Percentiles rank a stretch among this genome's conserved stretches.
These are phyloP conservation scores for Fusarium tjaetaba DNA, from an alignment of 2,329 filamentous ascomycete genomes.

Conservation along the genomic window DNA sequence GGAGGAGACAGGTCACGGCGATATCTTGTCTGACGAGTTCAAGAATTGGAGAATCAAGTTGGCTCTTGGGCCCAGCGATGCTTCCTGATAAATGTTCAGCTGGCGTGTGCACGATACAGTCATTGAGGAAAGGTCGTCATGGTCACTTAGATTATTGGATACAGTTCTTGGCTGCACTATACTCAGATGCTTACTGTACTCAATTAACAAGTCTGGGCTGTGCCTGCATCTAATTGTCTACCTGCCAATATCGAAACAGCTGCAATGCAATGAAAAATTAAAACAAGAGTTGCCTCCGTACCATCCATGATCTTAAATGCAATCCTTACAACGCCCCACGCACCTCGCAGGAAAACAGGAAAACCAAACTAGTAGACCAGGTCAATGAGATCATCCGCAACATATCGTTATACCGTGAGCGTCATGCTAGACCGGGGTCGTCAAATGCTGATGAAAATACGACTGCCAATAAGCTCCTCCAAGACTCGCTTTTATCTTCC, in stretches of 20 bases:
- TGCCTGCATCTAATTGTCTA: slow-evolving; percentile 31
- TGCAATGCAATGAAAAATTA: slow-evolving; percentile 5
- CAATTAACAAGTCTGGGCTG: slow-evolving; percentile 9
- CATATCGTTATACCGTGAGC: slow-evolving; percentile 37
- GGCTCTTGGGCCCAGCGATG: slow-evolving; percentile 47
- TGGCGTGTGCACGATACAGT: not conserved
- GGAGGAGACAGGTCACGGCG: slow-evolving; percentile 76
- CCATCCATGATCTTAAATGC: slow-evolving; percentile 17
- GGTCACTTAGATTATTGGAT: not conserved
- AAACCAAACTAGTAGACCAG: slow-evolving; percentile 16
- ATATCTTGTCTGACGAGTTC: slow-evolving; percentile 81
- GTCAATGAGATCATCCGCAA: slow-evolving; percentile 24
- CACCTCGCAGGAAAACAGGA: slow-evolving; percentile 17
- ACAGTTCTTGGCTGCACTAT: not conserved
- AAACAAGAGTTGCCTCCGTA: slow-evolving; percentile 25
- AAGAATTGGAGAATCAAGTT: slow-evolving; percentile 76
- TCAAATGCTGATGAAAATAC: slow-evolving; percentile 20
- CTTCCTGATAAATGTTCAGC: slow-evolving; percentile 2
- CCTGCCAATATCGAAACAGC: not conserved
- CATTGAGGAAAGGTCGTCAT: not conserved
- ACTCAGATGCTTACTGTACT: not conserved
- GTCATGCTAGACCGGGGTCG: slow-evolving; percentile 9
- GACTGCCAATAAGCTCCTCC: not conserved
- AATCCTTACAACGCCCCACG: slow-evolving; percentile 26
- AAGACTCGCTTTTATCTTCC: slow-evolving; percentile 8